These are phyloP conservation scores for Amauroascus verrucosus DNA, from an alignment of 2,329 filamentous ascomycete genomes.

Conservation along the genomic window DNA sequence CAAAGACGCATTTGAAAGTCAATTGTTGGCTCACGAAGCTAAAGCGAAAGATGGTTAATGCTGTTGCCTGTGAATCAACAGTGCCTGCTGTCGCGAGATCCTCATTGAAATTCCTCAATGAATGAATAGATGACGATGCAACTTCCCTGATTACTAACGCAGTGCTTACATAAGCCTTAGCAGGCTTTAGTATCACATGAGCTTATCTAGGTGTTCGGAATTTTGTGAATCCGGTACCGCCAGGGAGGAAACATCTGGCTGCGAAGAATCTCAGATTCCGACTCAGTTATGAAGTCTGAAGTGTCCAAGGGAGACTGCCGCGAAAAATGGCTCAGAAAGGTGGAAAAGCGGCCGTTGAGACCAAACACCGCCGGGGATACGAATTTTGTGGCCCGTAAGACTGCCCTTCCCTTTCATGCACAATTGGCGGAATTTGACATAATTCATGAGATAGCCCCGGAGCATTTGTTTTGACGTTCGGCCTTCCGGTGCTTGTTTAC, in stretches of 20 bases:
- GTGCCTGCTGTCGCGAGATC: neutral
- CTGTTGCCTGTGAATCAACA: neutral
- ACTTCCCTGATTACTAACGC: too few relatives aligned
- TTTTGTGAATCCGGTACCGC: too few relatives aligned
- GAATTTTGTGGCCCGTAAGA: conserved; percentile 41
- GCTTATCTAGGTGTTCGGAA: too few relatives aligned
- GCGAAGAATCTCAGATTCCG: neutral
- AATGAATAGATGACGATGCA: neutral
- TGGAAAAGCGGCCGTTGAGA: neutral
- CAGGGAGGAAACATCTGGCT: too few relatives aligned
- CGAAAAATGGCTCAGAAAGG: neutral
- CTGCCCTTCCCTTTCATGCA: neutral
- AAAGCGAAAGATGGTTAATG: neutral
- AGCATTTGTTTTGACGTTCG: conserved; percentile 59
- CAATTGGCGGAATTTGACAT: neutral
- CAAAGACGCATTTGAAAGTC: too few relatives aligned
- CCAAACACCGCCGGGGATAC: conserved; percentile 24
- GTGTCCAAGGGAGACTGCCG: neutral
- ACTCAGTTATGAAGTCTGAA: too few relatives aligned
- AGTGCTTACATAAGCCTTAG: too few relatives aligned
- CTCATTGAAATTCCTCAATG: neutral
- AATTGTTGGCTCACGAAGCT: neutral
- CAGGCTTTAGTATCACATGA: too few relatives aligned
- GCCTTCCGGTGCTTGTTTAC: conserved; percentile 69
- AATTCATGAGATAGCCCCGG: conserved; percentile 4